Base-by-base conservation (phyloP, 352 stramenopile species). In the Globisporangium irregulare region DNA sequence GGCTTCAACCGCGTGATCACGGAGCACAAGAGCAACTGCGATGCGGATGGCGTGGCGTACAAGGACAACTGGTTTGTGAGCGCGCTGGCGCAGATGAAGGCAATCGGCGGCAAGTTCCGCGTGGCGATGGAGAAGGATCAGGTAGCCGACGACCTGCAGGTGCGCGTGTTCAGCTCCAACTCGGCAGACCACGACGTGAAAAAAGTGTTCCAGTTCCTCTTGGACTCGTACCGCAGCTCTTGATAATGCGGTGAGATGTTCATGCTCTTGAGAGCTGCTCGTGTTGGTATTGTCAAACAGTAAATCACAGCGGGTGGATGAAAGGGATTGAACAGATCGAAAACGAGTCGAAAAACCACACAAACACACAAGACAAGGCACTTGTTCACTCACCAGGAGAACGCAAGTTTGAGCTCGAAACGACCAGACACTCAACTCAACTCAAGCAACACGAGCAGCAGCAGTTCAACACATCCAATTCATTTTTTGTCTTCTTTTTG, bases 61-160 rank as follows among this genome's bases (percentile, higher is more conserved):
- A 80, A 84, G 32, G 87, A 94, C 72, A 94, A 95, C 50, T 95
- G 87, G 87, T 92, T 92, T 63, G 61, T 75, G 43, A 94, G 86
- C 71, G 78, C 82, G 36, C 57, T 95, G 29, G 70, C 80, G 22
- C 87, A 90, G 60, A 89, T 94, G 81, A 85, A 91, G 57, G 77
- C 78, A 0, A 69, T 95, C 41, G 87, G 84, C 6, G 67, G 73
- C 62, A 76, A 78, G 22, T 92, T 89, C 67, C 81, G 86, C 24
- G 74, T 82, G 22, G 73, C 74, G 32, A 72, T 93, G 27, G 81
- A 91, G 43, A 51, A 51, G 50, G 56, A 36, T 10, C 69, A 79
- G 38, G 75, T 82, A 12, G 59, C 81, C 15, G 81, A 84, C 36
- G 74, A 87, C 50, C 76, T 95, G 4, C 70, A 84, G 27, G 61